Evolutionary conservation across 257 asterid species (phyloP), one percentile per base, ranked within the genome.

Genomic region (Lavandula angustifolia): DNA sequence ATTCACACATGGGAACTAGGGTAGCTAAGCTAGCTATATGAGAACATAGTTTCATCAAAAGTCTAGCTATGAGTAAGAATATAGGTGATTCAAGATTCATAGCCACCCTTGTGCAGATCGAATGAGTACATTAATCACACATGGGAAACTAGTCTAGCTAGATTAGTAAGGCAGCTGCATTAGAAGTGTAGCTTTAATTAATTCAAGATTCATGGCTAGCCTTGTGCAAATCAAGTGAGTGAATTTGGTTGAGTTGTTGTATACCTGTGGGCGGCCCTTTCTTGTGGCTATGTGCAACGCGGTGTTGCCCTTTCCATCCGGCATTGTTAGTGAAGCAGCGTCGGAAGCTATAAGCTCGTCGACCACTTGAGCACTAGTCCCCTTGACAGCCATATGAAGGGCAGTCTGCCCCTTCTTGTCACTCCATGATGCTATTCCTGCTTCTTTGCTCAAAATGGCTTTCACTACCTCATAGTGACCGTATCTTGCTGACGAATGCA

Each of bases 381-480:
- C 96, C 68, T 88, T 88, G 14, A 75, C 94, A 0, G 94, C 94
- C 96, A 88, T 85, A 55, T 88, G 96, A 72, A 88, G 92, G 64
- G 96, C 95, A 0, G 95, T 88, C 54, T 88, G 95, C 6, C 96
- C 95, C 73, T 88, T 88, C 72, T 84, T 88, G 64, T 88, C 96
- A 6, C 67, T 80, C 83, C 96, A 79, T 7, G 73, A 68, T 5
- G 67, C 72, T 3, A 88, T 81, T 29, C 89, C 79, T 9, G 70
- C 82, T 55, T 84, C 92, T 77, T 80, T 88, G 68, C 81, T 72
- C 43, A 85, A 16, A 57, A 88, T 70, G 73, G 92, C 83, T 60
- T 79, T 85, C 69, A 88, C 92, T 31, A 85, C 92, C 60, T 75
- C 81, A 17, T 33, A 68, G 33, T 84, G 95, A 1, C 91, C 96